A percentile compares a stretch with the other conserved stretches of the same genome.
These are phyloP conservation scores for Herpomyces periplanetae DNA, from an alignment of 2,329 filamentous ascomycete genomes.

Conservation along the genomic window DNA sequence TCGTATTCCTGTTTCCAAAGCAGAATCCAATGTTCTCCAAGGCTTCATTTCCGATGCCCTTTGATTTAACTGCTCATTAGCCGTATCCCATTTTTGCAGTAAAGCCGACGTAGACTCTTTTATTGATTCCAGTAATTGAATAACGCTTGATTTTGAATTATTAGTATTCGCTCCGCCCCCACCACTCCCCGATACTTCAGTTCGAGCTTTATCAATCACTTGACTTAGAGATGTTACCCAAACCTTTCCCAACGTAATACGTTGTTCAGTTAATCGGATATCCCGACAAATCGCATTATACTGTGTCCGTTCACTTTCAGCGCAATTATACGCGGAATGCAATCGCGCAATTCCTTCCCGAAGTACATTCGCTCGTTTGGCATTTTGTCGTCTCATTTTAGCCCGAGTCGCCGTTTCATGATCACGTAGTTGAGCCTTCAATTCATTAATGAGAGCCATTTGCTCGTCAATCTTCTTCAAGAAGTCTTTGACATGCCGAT, in stretches of 20 bases:
- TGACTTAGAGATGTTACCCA: conserved; percentile 90
- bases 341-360: conserved; percentile 45
- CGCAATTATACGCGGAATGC: conserved; percentile 45
- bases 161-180: no score
- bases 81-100: conserved; percentile 51
- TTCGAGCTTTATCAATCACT: no score
- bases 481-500: conserved; percentile 95
- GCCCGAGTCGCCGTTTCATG: conserved; percentile 38
- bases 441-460: conserved; percentile 76
- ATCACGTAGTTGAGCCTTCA: conserved; percentile 70
- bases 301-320: conserved; percentile 33
- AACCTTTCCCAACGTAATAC: conserved; percentile 46
- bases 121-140: no score
- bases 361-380: conserved; percentile 35
- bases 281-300: conserved; percentile 42
- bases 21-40: conserved; percentile 56
- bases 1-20: conserved; percentile 41
- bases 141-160: no score
- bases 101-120: conserved; percentile 63
- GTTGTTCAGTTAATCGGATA: conserved; percentile 37
- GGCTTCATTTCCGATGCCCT: conserved; percentile 39
- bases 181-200: no score
- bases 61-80: conserved; percentile 61
- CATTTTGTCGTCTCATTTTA: conserved; percentile 63
- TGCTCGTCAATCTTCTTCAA: conserved; percentile 97